phyloP scores from a whole-genome alignment of 441 rosid species.

The Erysimum cheiri region DNA sequence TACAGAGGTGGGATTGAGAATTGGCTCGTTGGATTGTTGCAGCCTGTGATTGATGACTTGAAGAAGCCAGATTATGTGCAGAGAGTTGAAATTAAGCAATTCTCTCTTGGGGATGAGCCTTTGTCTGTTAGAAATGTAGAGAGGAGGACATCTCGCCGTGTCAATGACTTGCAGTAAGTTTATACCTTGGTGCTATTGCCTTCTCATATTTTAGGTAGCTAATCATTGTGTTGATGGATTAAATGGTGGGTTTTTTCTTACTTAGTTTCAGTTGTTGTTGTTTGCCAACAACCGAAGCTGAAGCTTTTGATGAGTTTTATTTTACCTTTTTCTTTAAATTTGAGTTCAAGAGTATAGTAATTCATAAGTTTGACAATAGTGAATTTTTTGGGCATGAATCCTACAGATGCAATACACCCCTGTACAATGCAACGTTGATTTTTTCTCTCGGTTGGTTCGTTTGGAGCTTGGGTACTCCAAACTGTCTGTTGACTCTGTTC shows the following conservation, averaged over 20 bases:
- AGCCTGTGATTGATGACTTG: conserved; percentile 91
- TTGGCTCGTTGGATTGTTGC: conserved; percentile 89
- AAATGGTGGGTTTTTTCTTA: not conserved
- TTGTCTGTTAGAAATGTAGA: conserved; percentile 94
- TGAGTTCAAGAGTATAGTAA: not conserved
- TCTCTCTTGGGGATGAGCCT: conserved; percentile 93
- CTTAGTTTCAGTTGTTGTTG: not conserved
- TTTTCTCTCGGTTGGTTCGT: conserved; percentile 13
- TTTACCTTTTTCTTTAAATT: not conserved
- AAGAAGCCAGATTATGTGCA: conserved; percentile 92
- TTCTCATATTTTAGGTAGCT: not conserved
- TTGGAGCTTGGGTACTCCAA: conserved; percentile 20
- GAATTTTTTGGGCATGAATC: not conserved
- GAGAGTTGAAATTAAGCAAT: conserved; percentile 92
- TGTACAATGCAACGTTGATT: conserved; percentile 19
- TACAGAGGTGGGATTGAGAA: conserved; percentile 89
- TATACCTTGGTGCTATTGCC: conserved; percentile 11
- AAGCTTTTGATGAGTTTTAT: conserved; percentile 12
- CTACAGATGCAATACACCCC: not conserved
- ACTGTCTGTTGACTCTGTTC: conserved; percentile 6
- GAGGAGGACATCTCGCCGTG: conserved; percentile 90
- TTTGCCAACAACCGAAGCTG: not conserved
- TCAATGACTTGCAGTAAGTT: conserved; percentile 94
- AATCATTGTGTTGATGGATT: not conserved
- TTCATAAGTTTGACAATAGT: not conserved